These are phyloP conservation scores for Erodium trifolium DNA, from an alignment of 441 rosid species.

Conservation along the genomic window DNA sequence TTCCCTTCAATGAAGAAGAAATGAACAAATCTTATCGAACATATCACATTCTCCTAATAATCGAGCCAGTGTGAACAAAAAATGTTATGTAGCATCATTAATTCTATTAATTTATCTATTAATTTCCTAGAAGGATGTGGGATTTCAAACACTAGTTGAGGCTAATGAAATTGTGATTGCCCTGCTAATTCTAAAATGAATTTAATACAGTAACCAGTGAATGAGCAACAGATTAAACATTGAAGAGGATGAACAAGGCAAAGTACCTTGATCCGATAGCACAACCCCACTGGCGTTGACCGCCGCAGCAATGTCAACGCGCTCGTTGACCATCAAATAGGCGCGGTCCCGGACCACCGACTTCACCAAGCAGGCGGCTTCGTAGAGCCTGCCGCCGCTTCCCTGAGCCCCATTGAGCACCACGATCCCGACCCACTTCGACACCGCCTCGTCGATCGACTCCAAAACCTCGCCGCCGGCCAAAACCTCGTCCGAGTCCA, in stretches of 20 bases:
- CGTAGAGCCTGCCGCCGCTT: conserved; percentile 6
- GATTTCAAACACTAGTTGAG: not conserved
- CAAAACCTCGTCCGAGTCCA: conserved; percentile 54
- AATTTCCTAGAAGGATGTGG: not conserved
- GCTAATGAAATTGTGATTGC: not conserved
- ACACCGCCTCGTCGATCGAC: conserved; percentile 57
- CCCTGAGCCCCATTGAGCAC: conserved; percentile 58
- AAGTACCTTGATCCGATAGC: conserved; percentile 76
- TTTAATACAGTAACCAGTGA: not conserved
- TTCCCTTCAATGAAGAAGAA: too few species aligned
- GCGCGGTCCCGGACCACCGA: conserved; percentile 79
- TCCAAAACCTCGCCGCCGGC: conserved; percentile 34
- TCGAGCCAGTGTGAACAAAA: too few species aligned
- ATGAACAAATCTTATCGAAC: too few species aligned
- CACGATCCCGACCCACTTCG: conserved; percentile 62
- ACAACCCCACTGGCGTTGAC: conserved; percentile 83
- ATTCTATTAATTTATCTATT: too few species aligned
- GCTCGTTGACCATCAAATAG: conserved; percentile 58
- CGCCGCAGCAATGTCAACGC: conserved; percentile 80
- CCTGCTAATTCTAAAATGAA: not conserved
- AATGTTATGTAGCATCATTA: not conserved
- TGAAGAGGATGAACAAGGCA: too few species aligned
- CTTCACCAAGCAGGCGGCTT: conserved; percentile 61
- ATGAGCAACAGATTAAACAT: not conserved
- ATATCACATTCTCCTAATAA: too few species aligned